Conservation (phyloP, 768 basidiomycete genomes). For the Leucocoprinus leucothites region DNA sequence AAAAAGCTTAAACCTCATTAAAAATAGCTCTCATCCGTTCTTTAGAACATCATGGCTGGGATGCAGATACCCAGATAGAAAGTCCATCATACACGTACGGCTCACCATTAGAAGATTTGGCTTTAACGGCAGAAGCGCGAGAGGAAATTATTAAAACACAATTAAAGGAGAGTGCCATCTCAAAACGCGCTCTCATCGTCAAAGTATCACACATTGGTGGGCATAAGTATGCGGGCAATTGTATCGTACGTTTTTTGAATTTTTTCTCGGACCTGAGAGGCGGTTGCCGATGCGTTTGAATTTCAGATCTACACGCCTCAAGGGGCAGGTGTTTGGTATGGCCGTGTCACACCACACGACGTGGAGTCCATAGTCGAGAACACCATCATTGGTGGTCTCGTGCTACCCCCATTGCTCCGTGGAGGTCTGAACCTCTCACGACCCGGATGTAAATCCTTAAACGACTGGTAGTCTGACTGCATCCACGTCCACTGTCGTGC, state of each 20-base stretch:
- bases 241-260: conserved; percentile 59
- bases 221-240: conserved; percentile 90
- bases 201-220: conserved; percentile 90
- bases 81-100: conserved; percentile 46
- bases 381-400: conserved; percentile 81
- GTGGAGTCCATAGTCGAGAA: conserved; percentile 82
- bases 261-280: conserved; percentile 2
- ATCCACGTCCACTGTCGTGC: background rate
- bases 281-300: conserved; percentile 1
- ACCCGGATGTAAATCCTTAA: conserved; percentile 63
- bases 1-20: background rate
- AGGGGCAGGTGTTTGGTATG: conserved; percentile 90
- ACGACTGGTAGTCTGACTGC: conserved; percentile 59
- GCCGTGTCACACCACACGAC: conserved; percentile 88
- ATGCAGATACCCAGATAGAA: conserved; percentile 71
- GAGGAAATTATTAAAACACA: conserved; percentile 52
- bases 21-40: conserved; percentile 56
- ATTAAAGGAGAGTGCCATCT: conserved; percentile 47
- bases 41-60: conserved; percentile 70
- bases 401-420: conserved; percentile 82
- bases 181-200: conserved; percentile 77
- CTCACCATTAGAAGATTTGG: conserved; percentile 58
- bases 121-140: conserved; percentile 48
- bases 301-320: conserved; percentile 80
- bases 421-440: conserved; percentile 79